A percentile compares a stretch with the other conserved stretches of the same genome.
These are phyloP conservation scores for Colletotrichum endophyticum DNA, from an alignment of 2,329 filamentous ascomycete genomes.

Conservation along the genomic window DNA sequence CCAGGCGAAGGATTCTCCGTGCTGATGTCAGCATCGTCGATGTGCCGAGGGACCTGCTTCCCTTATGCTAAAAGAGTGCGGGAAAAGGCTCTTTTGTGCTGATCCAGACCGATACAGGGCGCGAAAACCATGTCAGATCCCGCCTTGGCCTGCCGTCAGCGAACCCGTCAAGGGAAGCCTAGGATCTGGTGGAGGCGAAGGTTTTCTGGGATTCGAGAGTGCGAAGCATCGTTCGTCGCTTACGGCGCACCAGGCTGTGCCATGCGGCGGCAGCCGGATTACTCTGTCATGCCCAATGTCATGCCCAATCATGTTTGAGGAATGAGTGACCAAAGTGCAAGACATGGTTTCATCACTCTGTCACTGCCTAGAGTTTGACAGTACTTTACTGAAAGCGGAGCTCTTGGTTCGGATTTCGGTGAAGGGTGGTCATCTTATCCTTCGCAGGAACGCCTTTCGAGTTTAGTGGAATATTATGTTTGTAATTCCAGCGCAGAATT, in stretches of 20 bases:
- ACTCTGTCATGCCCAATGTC: not conserved
- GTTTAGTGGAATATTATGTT: not conserved
- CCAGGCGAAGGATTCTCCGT: not conserved
- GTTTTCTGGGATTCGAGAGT: not conserved
- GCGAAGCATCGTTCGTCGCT: not conserved
- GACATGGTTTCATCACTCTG: not conserved
- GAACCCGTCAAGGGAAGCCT: not conserved
- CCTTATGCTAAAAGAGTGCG: not conserved
- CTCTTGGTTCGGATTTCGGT: not conserved
- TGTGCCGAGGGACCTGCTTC: not conserved
- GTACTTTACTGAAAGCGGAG: not conserved
- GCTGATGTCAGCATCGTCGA: not conserved
- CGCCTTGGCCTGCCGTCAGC: not conserved
- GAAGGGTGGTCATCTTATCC: not conserved
- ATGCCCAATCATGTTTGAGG: not conserved
- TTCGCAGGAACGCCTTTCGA: not conserved
- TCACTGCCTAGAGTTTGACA: not conserved
- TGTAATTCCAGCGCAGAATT: not conserved
- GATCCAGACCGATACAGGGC: not conserved
- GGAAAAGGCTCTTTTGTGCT: not conserved
- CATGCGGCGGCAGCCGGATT: not conserved
- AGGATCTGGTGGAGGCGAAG: not conserved
- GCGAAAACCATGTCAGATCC: not conserved
- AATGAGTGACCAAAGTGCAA: not conserved
- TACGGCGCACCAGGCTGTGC: not conserved